Evolutionary conservation across 1,284 basidiomycete genomes (phyloP), one percentile per base, ranked within the genome.

Genomic region (Fistulinella cinereoalba): DNA sequence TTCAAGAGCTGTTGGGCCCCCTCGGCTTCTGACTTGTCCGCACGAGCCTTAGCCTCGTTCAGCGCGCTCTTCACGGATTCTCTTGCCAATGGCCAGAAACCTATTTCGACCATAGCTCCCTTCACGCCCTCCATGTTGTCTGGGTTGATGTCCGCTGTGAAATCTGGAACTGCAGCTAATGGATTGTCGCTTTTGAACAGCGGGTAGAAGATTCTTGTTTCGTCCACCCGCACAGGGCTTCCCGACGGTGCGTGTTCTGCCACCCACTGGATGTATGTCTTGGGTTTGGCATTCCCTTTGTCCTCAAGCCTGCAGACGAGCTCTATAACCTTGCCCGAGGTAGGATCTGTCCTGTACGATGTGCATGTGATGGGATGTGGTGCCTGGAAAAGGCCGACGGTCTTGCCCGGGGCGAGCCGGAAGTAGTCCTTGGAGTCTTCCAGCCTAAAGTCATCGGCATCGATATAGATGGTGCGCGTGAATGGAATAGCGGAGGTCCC

Each of bases 181-280:
- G 97, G 96, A 57, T 94, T 88, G 61, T 96, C 92, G 59, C 85
- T 90, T 70, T 92, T 94, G 82, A 99, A 99, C 11, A 99, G 74
- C 32, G 85, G 87, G 64, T 93, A 80, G 78, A 98, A 98, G 61
- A 97, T 81, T 42, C 94, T 84, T 32, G 89, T 91, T 72, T 99
- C 93, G 64, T 93, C 85, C 54, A 99, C 76, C 41, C 72, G 71
- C 34, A 98, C 86, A 10, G 94, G 93, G 52, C 87, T 91, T 11
- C 83, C 79, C 1, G 85, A 85, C 6, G 84, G 72, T 11, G 80
- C 75, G 60, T 95, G 88, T 56, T 91, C 86, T 36, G 92, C 93
- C 15, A 99, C 91, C 97, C 97, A 99, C 66, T 99, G 97, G 62
- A 99, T 93, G 72, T 87, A 99, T 13, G 94, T 87, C 67, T 97